These are phyloP conservation scores for Ulmus americana DNA, from an alignment of 331 rosid species.

Conservation along the genomic window DNA sequence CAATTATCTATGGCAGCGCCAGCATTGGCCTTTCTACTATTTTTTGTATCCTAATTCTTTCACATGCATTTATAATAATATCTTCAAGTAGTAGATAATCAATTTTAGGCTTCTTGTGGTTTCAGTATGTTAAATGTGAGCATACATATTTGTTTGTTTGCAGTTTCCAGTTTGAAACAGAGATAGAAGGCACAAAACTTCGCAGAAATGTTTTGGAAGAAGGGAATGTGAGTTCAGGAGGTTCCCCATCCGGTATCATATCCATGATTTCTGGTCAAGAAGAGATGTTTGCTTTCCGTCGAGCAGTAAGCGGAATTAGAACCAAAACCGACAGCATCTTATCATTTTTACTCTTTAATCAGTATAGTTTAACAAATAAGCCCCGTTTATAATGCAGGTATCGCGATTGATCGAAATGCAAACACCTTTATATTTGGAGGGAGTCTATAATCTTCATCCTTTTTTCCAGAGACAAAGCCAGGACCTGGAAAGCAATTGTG, in stretches of 20 bases:
- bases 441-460: slow-evolving; percentile 58
- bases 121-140: background rate
- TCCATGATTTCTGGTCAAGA: slow-evolving; percentile 86
- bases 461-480: slow-evolving; percentile 49
- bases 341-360: background rate
- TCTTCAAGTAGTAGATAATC: background rate
- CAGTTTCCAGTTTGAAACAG: slow-evolving; percentile 97
- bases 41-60: background rate
- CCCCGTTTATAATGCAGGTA: slow-evolving; percentile 41
- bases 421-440: slow-evolving; percentile 70
- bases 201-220: slow-evolving; percentile 76
- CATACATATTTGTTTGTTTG: slow-evolving; percentile 22
- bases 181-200: slow-evolving; percentile 73
- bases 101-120: background rate
- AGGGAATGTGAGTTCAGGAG: slow-evolving; percentile 71
- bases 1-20: background rate
- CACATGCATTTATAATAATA: background rate
- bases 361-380: background rate
- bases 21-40: background rate
- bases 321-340: background rate
- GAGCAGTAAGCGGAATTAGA: slow-evolving; percentile 66
- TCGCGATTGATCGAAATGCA: slow-evolving; percentile 93
- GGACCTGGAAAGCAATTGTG: slow-evolving; percentile 9
- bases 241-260: slow-evolving; percentile 58
- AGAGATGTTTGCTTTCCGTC: slow-evolving; percentile 85